Conservation (phyloP, 2,329 filamentous ascomycete genomes). For the Penicillium aurantiogriseum region DNA sequence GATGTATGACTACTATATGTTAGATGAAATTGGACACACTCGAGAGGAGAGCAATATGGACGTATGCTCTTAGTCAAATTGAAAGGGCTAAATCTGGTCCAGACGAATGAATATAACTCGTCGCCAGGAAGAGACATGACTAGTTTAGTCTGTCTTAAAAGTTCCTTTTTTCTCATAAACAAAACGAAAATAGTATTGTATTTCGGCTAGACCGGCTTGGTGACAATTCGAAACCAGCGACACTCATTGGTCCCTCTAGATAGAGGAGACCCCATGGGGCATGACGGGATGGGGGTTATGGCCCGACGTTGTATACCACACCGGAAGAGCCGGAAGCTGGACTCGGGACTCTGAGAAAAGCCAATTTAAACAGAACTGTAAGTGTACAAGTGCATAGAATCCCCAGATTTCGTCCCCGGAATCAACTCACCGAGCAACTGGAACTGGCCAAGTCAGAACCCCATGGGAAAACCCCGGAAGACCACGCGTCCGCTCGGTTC, state of each 20-base stretch:
- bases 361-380: not conserved
- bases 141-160: not conserved
- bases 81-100: not conserved
- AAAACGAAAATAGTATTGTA: not conserved
- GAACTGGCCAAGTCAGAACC: conserved; percentile 13
- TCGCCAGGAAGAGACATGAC: not conserved
- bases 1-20: not conserved
- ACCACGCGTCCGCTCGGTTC: conserved; percentile 4
- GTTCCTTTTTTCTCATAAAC: not conserved
- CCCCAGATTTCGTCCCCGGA: conserved; percentile 16
- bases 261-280: not conserved
- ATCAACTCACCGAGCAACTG: conserved; percentile 17
- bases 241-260: not conserved
- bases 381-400: not conserved
- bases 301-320: not conserved
- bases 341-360: not conserved
- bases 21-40: not conserved
- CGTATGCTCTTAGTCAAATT: not conserved
- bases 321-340: not conserved
- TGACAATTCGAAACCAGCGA: not conserved
- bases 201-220: not conserved
- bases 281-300: not conserved
- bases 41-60: not conserved
- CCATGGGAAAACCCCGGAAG: no score
- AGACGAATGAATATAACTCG: not conserved